A percentile compares a stretch with the other conserved stretches of the same genome.
These are phyloP conservation scores for Aspergillus sp. DNA, from an alignment of 2,329 filamentous ascomycete species.

Conservation along the genomic window DNA sequence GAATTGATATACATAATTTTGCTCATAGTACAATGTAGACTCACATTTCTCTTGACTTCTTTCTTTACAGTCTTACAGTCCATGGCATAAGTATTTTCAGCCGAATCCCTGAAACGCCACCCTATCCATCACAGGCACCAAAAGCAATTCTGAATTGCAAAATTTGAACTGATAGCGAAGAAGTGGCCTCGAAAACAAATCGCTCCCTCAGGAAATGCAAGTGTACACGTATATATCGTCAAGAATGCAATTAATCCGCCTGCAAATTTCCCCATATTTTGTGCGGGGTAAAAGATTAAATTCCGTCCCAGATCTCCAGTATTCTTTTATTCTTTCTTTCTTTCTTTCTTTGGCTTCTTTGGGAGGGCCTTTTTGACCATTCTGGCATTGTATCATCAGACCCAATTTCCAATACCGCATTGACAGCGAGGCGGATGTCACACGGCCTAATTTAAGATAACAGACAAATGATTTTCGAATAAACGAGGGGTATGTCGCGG, in stretches of 20 bases:
- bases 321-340: not conserved
- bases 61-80: conserved; percentile 11
- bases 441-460: not conserved
- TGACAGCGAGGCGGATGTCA: not conserved
- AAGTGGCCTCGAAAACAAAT: not conserved
- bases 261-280: not conserved
- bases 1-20: not conserved
- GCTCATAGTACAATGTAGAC: not conserved
- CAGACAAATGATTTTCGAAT: not conserved
- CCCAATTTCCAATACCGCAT: not conserved
- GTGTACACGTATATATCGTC: not conserved
- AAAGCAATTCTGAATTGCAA: not conserved
- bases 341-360: not conserved
- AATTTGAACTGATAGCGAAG: not conserved
- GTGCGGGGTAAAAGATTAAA: not conserved
- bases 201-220: not conserved
- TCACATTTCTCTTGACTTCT: not conserved
- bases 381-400: conserved; percentile 2
- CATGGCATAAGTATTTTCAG: not conserved
- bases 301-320: not conserved
- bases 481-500: conserved; percentile 5
- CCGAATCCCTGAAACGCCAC: not conserved
- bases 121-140: not conserved
- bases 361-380: not conserved
- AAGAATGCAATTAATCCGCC: not conserved